Conservation (phyloP, 805 yeast genomes). For the Wickerhamomyces silvicola region DNA sequence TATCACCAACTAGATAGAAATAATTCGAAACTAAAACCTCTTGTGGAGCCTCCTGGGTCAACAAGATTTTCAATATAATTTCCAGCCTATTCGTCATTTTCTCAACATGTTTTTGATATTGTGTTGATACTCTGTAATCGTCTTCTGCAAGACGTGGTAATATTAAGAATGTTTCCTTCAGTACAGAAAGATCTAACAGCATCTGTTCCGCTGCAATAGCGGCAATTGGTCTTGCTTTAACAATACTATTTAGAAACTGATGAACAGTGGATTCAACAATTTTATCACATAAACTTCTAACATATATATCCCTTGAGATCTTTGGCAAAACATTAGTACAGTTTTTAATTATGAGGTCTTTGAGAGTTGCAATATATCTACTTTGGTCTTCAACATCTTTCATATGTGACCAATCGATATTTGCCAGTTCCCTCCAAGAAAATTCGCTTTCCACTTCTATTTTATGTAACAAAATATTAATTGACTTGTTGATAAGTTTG, state of each 20-base stretch:
- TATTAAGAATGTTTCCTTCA: constrained; percentile 46
- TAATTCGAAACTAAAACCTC: constrained; percentile 58
- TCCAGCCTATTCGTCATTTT: constrained; percentile 42
- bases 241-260: constrained; percentile 51
- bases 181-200: constrained; percentile 58
- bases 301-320: constrained; percentile 63
- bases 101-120: constrained; percentile 38
- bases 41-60: constrained; percentile 62
- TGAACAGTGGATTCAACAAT: constrained; percentile 57
- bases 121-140: constrained; percentile 15
- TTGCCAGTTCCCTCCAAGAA: constrained; percentile 79
- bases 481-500: constrained; percentile 50
- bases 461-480: constrained; percentile 49
- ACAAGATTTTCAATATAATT: constrained; percentile 58
- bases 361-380: constrained; percentile 56
- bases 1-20: constrained; percentile 61
- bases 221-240: constrained; percentile 59
- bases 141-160: constrained; percentile 16
- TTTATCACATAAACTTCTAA: constrained; percentile 69
- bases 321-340: constrained; percentile 44
- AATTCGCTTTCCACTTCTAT: constrained; percentile 55
- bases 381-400: constrained; percentile 69
- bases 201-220: constrained; percentile 76
- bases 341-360: constrained; percentile 38
- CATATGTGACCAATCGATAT: constrained; percentile 65